Conservation (phyloP, 495 filamentous ascomycete genomes). For the Penicillium odoratum region DNA sequence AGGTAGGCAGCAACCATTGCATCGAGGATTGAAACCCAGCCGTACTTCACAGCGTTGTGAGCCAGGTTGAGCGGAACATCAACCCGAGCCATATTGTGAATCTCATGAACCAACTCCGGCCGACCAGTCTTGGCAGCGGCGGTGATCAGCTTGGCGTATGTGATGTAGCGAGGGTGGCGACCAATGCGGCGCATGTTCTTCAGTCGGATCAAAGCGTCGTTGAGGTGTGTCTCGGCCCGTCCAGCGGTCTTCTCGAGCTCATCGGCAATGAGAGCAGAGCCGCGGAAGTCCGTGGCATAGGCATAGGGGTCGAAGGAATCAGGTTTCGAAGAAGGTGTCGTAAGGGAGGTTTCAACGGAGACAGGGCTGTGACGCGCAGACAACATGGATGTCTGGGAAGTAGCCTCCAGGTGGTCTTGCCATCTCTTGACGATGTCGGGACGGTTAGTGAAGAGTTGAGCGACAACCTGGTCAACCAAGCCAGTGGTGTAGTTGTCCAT, state of each 20-base stretch:
- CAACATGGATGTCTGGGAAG: constrained; percentile 32
- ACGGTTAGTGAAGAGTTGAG: constrained; percentile 49
- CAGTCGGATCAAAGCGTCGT: constrained; percentile 79
- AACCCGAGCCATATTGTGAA: constrained; percentile 79
- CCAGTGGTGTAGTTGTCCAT: constrained; percentile 52
- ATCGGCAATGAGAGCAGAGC: constrained; percentile 84
- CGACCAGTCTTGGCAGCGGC: constrained; percentile 82
- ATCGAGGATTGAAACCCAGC: constrained; percentile 93
- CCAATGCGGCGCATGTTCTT: constrained; percentile 90
- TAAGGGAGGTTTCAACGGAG: constrained; percentile 39
- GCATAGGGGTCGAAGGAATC: constrained; percentile 90
- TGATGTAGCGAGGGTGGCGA: constrained; percentile 90
- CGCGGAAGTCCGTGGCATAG: constrained; percentile 85
- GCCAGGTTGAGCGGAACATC: constrained; percentile 83
- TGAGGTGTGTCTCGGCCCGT: constrained; percentile 65
- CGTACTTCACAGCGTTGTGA: constrained; percentile 82
- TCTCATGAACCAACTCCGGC: constrained; percentile 77
- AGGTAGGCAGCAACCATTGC: constrained; percentile 94
- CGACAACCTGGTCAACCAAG: constrained; percentile 59
- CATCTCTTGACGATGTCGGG: constrained; percentile 59
- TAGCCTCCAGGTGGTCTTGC: constrained; percentile 53
- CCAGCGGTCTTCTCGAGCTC: constrained; percentile 75
- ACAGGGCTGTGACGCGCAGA: constrained; percentile 42
- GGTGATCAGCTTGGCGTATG: constrained; percentile 91
- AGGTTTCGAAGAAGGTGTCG: constrained; percentile 53